These are phyloP conservation scores for Penicillium nordicum DNA, from an alignment of 2,329 filamentous ascomycete species.

Conservation along the genomic window DNA sequence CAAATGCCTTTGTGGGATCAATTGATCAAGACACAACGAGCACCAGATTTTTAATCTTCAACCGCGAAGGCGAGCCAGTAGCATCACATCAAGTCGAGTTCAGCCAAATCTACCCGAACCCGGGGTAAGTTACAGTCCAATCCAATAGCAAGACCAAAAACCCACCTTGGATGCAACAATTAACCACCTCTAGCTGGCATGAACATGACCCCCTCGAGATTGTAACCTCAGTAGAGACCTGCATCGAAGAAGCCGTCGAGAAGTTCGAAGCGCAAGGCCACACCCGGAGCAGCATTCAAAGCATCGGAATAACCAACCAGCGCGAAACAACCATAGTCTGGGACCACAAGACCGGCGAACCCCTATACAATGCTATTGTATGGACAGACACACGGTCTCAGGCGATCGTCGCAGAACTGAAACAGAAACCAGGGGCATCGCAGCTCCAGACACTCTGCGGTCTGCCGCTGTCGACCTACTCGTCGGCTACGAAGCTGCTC, in stretches of 20 bases:
- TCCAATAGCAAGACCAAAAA: neutral
- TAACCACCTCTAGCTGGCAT: conserved; percentile 64
- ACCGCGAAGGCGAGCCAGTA: conserved; percentile 70
- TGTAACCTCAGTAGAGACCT: conserved; percentile 68
- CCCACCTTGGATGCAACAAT: neutral
- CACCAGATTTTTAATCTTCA: conserved; percentile 84
- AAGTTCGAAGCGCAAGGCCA: conserved; percentile 67
- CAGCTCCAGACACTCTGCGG: conserved; percentile 68
- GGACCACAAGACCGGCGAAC: conserved; percentile 74
- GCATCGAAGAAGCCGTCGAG: conserved; percentile 69
- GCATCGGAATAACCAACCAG: conserved; percentile 85
- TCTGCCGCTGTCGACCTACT: conserved; percentile 81
- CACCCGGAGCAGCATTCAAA: conserved; percentile 61
- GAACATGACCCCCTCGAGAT: conserved; percentile 80
- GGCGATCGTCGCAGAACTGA: conserved; percentile 70
- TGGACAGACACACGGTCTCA: conserved; percentile 85
- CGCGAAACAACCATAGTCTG: conserved; percentile 84
- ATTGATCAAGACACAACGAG: conserved; percentile 92
- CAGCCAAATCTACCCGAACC: conserved; percentile 75
- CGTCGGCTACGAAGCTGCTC: conserved; percentile 76
- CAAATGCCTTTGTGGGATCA: conserved; percentile 65
- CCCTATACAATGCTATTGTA: conserved; percentile 78
- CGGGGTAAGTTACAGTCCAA: conserved; percentile 62
- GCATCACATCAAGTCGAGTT: conserved; percentile 85
- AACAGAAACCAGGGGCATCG: conserved; percentile 62